Conservation (phyloP, 1,284 basidiomycete species). For the Athelia sp. region DNA sequence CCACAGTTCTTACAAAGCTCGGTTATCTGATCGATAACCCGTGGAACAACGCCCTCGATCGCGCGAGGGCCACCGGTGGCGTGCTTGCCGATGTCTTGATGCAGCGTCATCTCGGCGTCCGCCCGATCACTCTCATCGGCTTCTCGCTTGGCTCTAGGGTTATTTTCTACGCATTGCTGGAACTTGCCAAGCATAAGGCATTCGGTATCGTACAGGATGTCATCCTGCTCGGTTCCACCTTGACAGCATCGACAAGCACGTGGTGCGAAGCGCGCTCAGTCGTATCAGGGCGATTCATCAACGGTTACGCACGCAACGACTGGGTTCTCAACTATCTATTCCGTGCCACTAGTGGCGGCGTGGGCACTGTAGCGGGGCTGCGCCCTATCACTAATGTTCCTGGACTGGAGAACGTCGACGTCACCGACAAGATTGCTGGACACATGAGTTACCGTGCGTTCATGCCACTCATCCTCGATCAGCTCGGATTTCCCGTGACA, state of each 20-base stretch:
- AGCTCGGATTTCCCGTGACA: conserved; percentile 88
- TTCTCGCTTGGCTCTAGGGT: conserved; percentile 92
- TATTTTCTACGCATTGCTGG: conserved; percentile 91
- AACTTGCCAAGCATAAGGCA: conserved; percentile 80
- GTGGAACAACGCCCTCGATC: conserved; percentile 93
- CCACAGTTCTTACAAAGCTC: conserved; percentile 83
- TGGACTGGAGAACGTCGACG: conserved; percentile 90
- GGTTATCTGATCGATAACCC: conserved; percentile 97
- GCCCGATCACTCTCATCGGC: conserved; percentile 89
- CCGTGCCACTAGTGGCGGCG: conserved; percentile 84
- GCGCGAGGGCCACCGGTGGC: conserved; percentile 80
- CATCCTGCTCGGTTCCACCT: conserved; percentile 84
- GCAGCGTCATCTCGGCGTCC: conserved; percentile 84
- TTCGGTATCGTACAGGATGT: conserved; percentile 94
- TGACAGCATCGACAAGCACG: conserved; percentile 71
- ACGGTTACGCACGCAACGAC: conserved; percentile 85
- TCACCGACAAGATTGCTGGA: conserved; percentile 89
- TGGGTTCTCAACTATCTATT: conserved; percentile 97
- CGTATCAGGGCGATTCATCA: conserved; percentile 87
- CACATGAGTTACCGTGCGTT: conserved; percentile 93
- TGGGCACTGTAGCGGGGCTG: conserved; percentile 87
- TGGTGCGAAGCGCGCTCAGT: conserved; percentile 83
- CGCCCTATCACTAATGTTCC: conserved; percentile 77
- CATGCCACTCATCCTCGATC: conserved; percentile 89
- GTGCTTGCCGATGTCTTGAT: conserved; percentile 89